Base-by-base conservation (phyloP, 805 yeast species). In the Lipomyces sp. region DNA sequence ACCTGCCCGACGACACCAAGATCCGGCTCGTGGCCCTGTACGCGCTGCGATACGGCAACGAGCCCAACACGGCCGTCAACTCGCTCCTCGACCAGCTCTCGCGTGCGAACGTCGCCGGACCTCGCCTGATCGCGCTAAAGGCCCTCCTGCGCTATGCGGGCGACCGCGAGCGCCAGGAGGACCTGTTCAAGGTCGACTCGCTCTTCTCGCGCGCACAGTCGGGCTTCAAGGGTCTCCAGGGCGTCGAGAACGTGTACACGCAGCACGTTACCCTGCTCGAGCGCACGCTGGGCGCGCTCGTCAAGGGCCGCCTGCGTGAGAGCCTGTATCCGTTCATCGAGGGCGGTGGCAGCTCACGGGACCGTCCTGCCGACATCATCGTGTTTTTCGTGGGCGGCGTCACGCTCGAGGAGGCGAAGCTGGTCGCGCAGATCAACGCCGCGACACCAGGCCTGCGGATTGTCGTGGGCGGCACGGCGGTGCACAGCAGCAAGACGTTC, bases 371-470 rank as follows among this genome's bases (percentile, higher is more conserved):
- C 48, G 70, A 68, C 40, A 61, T 70, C 14, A 57, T 73, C 24
- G 68, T 73, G 19, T 71, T 70, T 48, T 61, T 71, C 29, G 80
- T 87, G 45, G 98, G 97, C 4, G 98, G 98, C 14, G 84, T 79
- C 1, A 91, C 98, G 1, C 88, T 80, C 65, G 98, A 91, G 67
- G 99, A 93, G 66, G 86, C 95, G 0, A 77, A 96, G 55, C 69
- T 89, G 22, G 80, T 90, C 3, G 80, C 84, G 47, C 86, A 88
- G 54, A 73, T 89, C 56, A 83, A 84, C 62, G 69, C 69, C 26
- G 71, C 79, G 22, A 57, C 63, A 6, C 77, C 77, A 32, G 80
- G 78, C 8, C 74, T 85, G 39, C 78, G 87, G 57, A 72, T 86
- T 14, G 74, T 88, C 1, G 69, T 90, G n/a, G 98, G 98, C 7